Evolutionary conservation across 495 filamentous ascomycete genomes (phyloP).

Genomic region (Neurospora hispaniola): DNA sequence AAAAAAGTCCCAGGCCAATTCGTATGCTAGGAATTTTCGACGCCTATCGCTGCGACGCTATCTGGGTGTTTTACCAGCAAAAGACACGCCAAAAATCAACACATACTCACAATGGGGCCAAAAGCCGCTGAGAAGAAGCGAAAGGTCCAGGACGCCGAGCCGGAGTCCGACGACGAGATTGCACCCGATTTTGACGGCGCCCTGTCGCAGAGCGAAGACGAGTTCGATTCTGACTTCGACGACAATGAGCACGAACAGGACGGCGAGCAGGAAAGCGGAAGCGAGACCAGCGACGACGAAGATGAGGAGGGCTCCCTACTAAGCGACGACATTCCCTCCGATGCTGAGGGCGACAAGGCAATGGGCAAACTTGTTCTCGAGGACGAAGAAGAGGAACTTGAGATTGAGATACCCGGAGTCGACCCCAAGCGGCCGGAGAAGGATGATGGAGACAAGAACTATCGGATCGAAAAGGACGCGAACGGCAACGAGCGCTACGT

Average conservation of each 20-base stretch:
- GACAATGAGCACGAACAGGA: slow-evolving; percentile 15
- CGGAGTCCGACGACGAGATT: slow-evolving; percentile 24
- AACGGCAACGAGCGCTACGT: slow-evolving; percentile 43
- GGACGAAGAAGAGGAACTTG: slow-evolving; percentile 9
- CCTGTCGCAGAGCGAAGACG: slow-evolving; percentile 24
- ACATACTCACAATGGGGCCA: slow-evolving; percentile 26
- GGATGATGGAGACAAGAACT: slow-evolving; percentile 40
- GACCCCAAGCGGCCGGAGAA: slow-evolving; percentile 19
- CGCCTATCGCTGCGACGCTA: background rate
- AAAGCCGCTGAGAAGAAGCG: slow-evolving; percentile 33
- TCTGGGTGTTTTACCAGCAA: background rate
- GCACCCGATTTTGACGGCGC: slow-evolving; percentile 23
- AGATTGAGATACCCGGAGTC: slow-evolving; percentile 25
- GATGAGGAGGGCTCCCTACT: slow-evolving; percentile 42
- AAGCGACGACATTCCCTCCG: slow-evolving; percentile 49
- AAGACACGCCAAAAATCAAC: slow-evolving; percentile 12
- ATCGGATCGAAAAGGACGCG: slow-evolving; percentile 45
- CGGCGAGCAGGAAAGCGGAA: slow-evolving; percentile 3
- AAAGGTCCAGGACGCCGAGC: slow-evolving; percentile 27
- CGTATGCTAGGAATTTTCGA: slow-evolving; percentile 10
- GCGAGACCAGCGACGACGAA: slow-evolving; percentile 25
- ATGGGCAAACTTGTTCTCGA: slow-evolving; percentile 21
- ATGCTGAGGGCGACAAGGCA: slow-evolving; percentile 34
- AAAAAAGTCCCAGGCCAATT: slow-evolving; percentile 16
- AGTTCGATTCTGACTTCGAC: slow-evolving; percentile 14